Evolutionary conservation across 495 filamentous ascomycete species (phyloP).

Genomic region (Podospora pseudocomata): DNA sequence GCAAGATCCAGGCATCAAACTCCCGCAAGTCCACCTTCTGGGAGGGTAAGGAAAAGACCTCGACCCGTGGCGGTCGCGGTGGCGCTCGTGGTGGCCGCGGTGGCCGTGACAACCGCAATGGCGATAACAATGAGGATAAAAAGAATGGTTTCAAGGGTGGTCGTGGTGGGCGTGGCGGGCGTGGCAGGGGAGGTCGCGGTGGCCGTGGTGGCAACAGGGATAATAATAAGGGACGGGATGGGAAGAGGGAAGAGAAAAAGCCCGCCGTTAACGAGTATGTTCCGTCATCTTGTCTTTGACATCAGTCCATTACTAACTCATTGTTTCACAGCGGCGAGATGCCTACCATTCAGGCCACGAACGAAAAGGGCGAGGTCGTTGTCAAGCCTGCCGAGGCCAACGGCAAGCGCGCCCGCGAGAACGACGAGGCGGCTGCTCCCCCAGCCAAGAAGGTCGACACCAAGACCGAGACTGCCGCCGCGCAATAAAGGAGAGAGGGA

Average conservation of each 20-base stretch:
- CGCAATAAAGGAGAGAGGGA: constrained; percentile 4
- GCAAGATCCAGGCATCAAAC: constrained; percentile 56
- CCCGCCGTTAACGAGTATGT: constrained; percentile 29
- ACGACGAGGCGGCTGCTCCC: constrained; percentile 31
- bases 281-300: neutral
- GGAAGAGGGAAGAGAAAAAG: constrained; percentile 21
- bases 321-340: constrained; percentile 21
- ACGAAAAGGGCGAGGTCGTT: constrained; percentile 29
- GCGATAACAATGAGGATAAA: constrained; percentile 63
- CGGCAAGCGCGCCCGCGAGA: constrained; percentile 45
- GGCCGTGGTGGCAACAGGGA: constrained; percentile 35
- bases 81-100: constrained; percentile 32
- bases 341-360: constrained; percentile 28
- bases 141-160: constrained; percentile 55
- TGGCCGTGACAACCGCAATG: constrained; percentile 43
- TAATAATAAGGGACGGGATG: constrained; percentile 31
- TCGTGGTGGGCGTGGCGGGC: constrained; percentile 41
- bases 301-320: constrained; percentile 22
- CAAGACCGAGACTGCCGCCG: constrained; percentile 35
- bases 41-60: constrained; percentile 37
- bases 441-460: constrained; percentile 51
- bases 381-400: constrained; percentile 35
- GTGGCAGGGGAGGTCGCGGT: constrained; percentile 39
- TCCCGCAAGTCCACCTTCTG: constrained; percentile 27
- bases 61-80: constrained; percentile 33